Evolutionary conservation across 1,284 basidiomycete species (phyloP).

Genomic region (Ustilago bromivora): DNA sequence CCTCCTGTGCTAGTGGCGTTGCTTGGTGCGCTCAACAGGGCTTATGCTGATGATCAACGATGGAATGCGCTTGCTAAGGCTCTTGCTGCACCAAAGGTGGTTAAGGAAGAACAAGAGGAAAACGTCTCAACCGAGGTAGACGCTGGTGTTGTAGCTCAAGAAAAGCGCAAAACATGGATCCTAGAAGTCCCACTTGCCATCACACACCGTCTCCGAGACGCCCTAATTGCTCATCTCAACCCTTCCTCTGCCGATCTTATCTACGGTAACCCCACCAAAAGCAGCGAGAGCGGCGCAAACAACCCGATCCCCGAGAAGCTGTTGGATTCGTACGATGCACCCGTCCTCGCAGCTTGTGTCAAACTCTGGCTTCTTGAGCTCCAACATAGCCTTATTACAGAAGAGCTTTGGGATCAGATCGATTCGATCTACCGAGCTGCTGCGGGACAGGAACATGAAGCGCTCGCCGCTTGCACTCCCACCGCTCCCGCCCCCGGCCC

Average conservation of each 20-base stretch:
- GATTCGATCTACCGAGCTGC: slow-evolving; percentile 63
- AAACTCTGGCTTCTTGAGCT: slow-evolving; percentile 78
- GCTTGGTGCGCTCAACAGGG: slow-evolving; percentile 76
- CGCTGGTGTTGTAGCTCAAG: slow-evolving; percentile 70
- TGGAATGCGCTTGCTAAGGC: slow-evolving; percentile 45
- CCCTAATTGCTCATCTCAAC: slow-evolving; percentile 74
- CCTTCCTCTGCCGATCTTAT: slow-evolving; percentile 40
- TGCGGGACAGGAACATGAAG: slow-evolving; percentile 55
- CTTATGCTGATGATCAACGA: slow-evolving; percentile 75
- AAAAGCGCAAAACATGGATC: slow-evolving; percentile 90
- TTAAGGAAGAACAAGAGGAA: not conserved
- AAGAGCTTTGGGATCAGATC: slow-evolving; percentile 64
- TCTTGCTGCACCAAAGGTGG: slow-evolving; percentile 3
- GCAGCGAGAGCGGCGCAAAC: slow-evolving; percentile 4
- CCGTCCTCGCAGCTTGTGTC: slow-evolving; percentile 83
- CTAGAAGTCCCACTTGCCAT: slow-evolving; percentile 80
- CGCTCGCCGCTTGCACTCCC: slow-evolving; percentile 12
- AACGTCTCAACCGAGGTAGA: slow-evolving; percentile 14
- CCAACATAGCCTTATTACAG: slow-evolving; percentile 54
- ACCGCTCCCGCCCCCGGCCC: slow-evolving; percentile 16
- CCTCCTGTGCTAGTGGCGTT: slow-evolving; percentile 82
- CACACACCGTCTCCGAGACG: slow-evolving; percentile 84
- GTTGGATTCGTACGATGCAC: slow-evolving; percentile 82
- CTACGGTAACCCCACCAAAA: slow-evolving; percentile 26
- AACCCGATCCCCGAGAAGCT: slow-evolving; percentile 72